Conservation (phyloP, 2,329 filamentous ascomycete genomes). For the Pseudopyricularia cyperi region DNA sequence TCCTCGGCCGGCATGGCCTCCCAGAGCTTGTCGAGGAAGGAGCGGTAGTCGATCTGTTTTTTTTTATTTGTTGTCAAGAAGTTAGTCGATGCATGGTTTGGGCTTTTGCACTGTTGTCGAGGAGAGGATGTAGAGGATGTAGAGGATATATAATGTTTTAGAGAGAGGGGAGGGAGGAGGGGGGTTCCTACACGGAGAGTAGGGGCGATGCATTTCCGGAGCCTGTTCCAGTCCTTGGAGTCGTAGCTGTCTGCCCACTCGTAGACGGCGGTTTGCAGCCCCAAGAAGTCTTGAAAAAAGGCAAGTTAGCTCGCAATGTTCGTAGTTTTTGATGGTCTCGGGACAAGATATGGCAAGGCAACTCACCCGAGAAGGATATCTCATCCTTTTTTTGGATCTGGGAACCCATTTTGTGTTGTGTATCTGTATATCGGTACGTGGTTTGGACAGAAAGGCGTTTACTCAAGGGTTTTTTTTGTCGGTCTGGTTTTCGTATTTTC, state of each 20-base stretch:
- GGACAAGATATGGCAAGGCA: not conserved
- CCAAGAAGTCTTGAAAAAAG: constrained; percentile 27
- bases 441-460: too few relatives aligned
- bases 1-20: constrained; percentile 45
- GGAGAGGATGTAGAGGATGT: too few relatives aligned
- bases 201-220: constrained; percentile 47
- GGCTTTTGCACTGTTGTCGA: too few relatives aligned
- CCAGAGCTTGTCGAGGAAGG: constrained; percentile 45
- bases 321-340: not conserved
- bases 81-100: not conserved
- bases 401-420: constrained; percentile 1
- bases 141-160: too few relatives aligned
- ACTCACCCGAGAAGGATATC: not conserved
- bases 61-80: too few relatives aligned
- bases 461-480: too few relatives aligned
- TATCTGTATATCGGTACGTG: not conserved
- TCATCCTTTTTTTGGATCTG: not conserved
- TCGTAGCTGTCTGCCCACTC: constrained; percentile 54
- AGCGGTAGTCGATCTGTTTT: constrained; percentile 53
- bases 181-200: constrained; percentile 28
- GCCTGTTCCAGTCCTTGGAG: constrained; percentile 48
- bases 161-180: not conserved
- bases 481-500: too few relatives aligned
- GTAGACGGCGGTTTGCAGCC: constrained; percentile 33
- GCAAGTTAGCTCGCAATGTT: not conserved